Percentiles rank a stretch among this genome's conserved stretches.
These are phyloP conservation scores for Apiosordaria backusii DNA, from an alignment of 495 filamentous ascomycete genomes.

Conservation along the genomic window DNA sequence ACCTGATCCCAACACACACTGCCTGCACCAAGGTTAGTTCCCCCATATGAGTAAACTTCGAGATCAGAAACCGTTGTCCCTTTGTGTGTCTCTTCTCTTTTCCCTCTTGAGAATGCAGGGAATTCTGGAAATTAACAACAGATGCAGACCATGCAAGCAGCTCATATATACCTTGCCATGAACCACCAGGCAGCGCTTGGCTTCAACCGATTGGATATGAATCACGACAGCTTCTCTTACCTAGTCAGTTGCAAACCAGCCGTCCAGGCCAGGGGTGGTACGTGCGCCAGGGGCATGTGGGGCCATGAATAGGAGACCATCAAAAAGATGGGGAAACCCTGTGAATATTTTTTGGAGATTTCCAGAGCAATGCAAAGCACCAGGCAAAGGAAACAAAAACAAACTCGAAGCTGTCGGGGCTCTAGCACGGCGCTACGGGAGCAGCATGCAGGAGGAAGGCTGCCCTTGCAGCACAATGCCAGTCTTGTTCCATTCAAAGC, in stretches of 20 bases:
- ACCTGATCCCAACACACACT: neutral
- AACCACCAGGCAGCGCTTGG: too few species aligned
- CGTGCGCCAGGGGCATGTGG: constrained; percentile 16
- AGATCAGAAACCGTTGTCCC: neutral
- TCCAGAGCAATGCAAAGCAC: neutral
- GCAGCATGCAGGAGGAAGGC: constrained; percentile 3
- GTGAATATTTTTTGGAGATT: neutral
- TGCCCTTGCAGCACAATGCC: constrained; percentile 2
- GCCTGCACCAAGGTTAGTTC: neutral
- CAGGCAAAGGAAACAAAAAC: neutral
- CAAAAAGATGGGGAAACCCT: constrained; percentile 1
- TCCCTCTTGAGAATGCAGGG: too few species aligned
- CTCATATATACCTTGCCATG: neutral
- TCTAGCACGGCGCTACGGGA: neutral
- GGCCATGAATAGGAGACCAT: constrained; percentile 8
- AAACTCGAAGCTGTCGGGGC: constrained; percentile 6
- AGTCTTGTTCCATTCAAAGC: neutral
- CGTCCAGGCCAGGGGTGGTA: neutral
- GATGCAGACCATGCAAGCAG: neutral
- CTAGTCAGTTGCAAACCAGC: neutral
- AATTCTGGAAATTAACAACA: neutral
- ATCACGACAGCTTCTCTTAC: neutral
- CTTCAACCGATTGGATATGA: neutral
- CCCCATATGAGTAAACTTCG: neutral
- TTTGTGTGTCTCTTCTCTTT: neutral